Conservation (phyloP, 2,329 filamentous ascomycete species). For the Diaporthe nobilis region DNA sequence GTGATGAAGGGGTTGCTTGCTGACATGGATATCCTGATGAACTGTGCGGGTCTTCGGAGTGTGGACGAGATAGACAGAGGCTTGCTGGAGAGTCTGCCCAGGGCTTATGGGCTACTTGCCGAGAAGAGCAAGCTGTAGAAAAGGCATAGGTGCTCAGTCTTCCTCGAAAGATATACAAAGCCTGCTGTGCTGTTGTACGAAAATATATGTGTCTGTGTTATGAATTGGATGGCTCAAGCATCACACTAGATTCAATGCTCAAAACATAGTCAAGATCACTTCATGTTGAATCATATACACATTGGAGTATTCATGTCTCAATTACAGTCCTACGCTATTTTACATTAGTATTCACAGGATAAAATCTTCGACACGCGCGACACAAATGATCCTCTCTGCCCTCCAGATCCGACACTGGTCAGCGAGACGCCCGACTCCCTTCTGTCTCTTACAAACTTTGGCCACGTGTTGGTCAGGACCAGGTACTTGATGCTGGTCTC, state of each 20-base stretch:
- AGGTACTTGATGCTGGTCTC: constrained; percentile 75
- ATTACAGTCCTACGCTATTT: background rate
- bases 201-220: too few species aligned
- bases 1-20: constrained; percentile 73
- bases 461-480: constrained; percentile 79
- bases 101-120: constrained; percentile 44
- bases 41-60: constrained; percentile 68
- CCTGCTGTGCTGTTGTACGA: background rate
- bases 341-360: constrained; percentile 27
- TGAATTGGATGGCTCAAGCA: too few species aligned
- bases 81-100: constrained; percentile 58
- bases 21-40: constrained; percentile 74
- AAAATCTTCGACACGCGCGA: constrained; percentile 22
- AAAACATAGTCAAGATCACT: background rate
- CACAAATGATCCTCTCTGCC: background rate
- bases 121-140: constrained; percentile 42
- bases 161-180: background rate
- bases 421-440: constrained; percentile 24
- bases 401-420: background rate
- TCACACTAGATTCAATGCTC: background rate
- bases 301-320: background rate
- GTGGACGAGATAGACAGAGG: constrained; percentile 65
- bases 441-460: constrained; percentile 61
- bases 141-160: background rate
- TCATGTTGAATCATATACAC: background rate